A percentile compares a stretch with the other conserved stretches of the same genome.
phyloP scores from a whole-genome alignment of 2,329 filamentous ascomycete species.

The Juglanconis sp. region DNA sequence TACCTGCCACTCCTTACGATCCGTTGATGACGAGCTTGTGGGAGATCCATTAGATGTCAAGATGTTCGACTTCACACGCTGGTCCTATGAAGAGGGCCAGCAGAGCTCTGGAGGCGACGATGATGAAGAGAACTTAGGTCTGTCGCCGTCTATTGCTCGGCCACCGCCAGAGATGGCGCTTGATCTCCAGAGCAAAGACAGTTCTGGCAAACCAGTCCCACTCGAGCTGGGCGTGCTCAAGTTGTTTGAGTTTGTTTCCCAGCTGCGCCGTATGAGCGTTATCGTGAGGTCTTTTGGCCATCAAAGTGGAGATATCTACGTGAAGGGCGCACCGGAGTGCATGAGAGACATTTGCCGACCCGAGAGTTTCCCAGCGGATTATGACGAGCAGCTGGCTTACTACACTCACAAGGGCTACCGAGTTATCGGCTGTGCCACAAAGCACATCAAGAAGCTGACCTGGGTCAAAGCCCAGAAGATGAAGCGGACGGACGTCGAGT shows the following conservation, averaged over 20 bases:
- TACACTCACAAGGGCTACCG: conserved; percentile 96
- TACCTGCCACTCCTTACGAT: conserved; percentile 87
- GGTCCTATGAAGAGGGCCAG: conserved; percentile 87
- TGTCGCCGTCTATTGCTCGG: conserved; percentile 84
- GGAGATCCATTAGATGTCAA: conserved; percentile 94
- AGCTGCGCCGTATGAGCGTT: conserved; percentile 87
- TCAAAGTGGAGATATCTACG: conserved; percentile 80
- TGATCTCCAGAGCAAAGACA: conserved; percentile 48
- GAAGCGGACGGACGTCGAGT: conserved; percentile 81
- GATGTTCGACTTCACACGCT: conserved; percentile 96
- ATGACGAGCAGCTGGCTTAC: conserved; percentile 80
- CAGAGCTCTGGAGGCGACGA: conserved; percentile 62
- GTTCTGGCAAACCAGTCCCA: conserved; percentile 39
- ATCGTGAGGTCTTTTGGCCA: conserved; percentile 86
- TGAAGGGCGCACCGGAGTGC: conserved; percentile 94
- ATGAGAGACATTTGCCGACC: conserved; percentile 89
- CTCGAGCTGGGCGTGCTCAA: conserved; percentile 89
- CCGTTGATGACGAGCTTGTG: conserved; percentile 82
- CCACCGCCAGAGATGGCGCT: conserved; percentile 60
- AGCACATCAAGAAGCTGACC: conserved; percentile 80
- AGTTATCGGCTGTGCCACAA: conserved; percentile 92
- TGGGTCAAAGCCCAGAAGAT: conserved; percentile 97
- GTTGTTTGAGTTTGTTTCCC: conserved; percentile 91
- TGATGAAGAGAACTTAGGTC: conserved; percentile 70
- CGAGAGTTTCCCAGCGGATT: conserved; percentile 82